Evolutionary conservation across 371 early-diverging fungal species (phyloP).

Genomic region (Nosema muscidifuracis): DNA sequence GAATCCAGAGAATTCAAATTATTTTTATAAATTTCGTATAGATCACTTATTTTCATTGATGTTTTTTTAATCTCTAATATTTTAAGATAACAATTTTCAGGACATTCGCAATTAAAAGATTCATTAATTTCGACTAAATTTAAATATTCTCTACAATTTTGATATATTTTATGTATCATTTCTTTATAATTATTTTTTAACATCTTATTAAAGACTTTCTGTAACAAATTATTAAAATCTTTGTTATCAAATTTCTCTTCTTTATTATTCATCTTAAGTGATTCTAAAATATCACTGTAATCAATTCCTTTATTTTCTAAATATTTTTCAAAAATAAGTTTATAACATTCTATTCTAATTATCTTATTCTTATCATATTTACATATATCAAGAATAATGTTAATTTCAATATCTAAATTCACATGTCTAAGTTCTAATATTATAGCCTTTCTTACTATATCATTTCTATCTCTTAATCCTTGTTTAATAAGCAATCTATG

Average conservation of each 20-base stretch:
- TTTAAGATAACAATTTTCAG: not conserved
- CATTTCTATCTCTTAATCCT: conserved; percentile 40
- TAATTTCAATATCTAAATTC: conserved; percentile 9
- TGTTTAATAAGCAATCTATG: conserved; percentile 33
- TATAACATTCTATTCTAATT: conserved; percentile 11
- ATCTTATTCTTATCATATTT: conserved; percentile 22
- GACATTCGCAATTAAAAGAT: not conserved
- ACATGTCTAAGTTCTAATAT: not conserved
- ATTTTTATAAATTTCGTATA: conserved; percentile 2
- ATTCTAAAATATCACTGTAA: too few species aligned
- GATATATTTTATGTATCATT: not conserved
- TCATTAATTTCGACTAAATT: not conserved
- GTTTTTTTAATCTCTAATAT: not conserved
- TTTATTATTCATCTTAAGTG: not conserved
- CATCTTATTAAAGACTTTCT: not conserved
- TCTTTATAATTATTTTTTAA: not conserved
- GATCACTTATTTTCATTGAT: not conserved
- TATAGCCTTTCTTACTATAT: conserved; percentile 24
- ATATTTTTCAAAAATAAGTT: not conserved
- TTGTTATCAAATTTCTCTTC: not conserved
- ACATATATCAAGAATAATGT: conserved; percentile 25
- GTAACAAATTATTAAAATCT: not conserved
- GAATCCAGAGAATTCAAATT: not conserved
- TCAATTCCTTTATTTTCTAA: not conserved
- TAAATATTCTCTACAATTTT: not conserved